Percentiles rank a stretch among this genome's conserved stretches.
These are phyloP conservation scores for Pleurotus citrinopileatus DNA, from an alignment of 768 basidiomycete species.

Conservation along the genomic window DNA sequence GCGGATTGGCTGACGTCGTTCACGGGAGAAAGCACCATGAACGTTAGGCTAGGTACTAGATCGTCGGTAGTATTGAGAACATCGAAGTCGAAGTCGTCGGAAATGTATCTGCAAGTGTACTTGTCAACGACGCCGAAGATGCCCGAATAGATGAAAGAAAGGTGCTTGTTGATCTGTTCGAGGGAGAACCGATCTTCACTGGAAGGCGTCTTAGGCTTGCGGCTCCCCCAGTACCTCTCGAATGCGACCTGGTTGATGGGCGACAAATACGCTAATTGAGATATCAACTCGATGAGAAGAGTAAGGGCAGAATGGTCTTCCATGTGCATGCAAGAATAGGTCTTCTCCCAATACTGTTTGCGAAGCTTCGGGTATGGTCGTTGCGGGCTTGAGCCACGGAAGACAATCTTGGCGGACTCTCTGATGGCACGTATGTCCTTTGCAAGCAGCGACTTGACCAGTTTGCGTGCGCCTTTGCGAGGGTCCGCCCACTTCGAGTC, in stretches of 20 bases:
- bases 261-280: slow-evolving; percentile 67
- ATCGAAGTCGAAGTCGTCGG: slow-evolving; percentile 41
- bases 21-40: slow-evolving; percentile 77
- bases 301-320: slow-evolving; percentile 58
- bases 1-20: slow-evolving; percentile 72
- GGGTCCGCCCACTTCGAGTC: slow-evolving; percentile 31
- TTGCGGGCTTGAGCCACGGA: slow-evolving; percentile 18
- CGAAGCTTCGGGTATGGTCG: slow-evolving; percentile 40
- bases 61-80: slow-evolving; percentile 57
- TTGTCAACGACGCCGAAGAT: slow-evolving; percentile 62
- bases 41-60: slow-evolving; percentile 54
- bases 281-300: slow-evolving; percentile 54
- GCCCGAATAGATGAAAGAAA: slow-evolving; percentile 56
- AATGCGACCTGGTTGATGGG: slow-evolving; percentile 53
- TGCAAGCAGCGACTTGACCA: slow-evolving; percentile 30
- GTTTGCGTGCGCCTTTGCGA: slow-evolving; percentile 29
- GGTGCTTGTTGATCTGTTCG: slow-evolving; percentile 57
- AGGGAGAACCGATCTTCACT: slow-evolving; percentile 31
- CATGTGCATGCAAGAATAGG: slow-evolving; percentile 57
- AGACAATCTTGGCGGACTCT: slow-evolving; percentile 27
- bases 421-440: slow-evolving; percentile 32
- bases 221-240: slow-evolving; percentile 14
- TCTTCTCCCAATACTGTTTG: slow-evolving; percentile 64
- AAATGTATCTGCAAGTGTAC: slow-evolving; percentile 60
- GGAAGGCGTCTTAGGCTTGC: not conserved